Percentiles rank a stretch among this genome's conserved stretches.
Conservation (phyloP, 352 stramenopile genomes). For the Pythium phragmiticola region DNA sequence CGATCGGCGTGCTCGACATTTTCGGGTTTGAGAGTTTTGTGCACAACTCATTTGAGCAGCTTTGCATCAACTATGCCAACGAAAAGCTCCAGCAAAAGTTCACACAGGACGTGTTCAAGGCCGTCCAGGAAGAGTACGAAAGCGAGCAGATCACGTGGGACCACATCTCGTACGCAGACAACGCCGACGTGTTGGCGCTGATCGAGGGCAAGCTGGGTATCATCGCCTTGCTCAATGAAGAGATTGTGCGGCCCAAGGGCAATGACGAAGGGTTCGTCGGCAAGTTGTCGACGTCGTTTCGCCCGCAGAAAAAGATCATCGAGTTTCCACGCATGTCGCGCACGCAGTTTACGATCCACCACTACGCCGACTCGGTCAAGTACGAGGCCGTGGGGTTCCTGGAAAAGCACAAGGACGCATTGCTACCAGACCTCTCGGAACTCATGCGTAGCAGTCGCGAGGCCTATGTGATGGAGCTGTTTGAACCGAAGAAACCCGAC, state of each 20-base stretch:
- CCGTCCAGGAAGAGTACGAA: conserved; percentile 88
- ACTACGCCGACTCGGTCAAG: conserved; percentile 93
- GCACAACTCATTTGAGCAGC: conserved; percentile 93
- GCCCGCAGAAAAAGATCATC: conserved; percentile 78
- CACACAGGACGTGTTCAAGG: conserved; percentile 89
- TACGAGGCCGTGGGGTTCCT: conserved; percentile 93
- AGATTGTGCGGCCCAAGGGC: conserved; percentile 84
- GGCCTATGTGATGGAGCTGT: too few species aligned
- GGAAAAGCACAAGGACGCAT: conserved; percentile 94
- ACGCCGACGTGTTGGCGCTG: conserved; percentile 84
- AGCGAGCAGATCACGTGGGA: conserved; percentile 91
- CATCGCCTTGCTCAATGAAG: conserved; percentile 89
- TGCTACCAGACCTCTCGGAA: conserved; percentile 92
- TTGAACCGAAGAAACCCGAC: conserved; percentile 43
- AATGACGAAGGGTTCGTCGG: conserved; percentile 81
- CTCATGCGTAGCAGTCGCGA: conserved; percentile 44
- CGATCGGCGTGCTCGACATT: conserved; percentile 95
- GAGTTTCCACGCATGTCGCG: conserved; percentile 75
- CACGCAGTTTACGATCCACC: conserved; percentile 91
- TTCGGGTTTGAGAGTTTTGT: conserved; percentile 95
- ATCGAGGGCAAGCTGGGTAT: conserved; percentile 88
- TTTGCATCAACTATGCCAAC: conserved; percentile 93
- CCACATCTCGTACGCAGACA: conserved; percentile 92
- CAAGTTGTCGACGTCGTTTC: conserved; percentile 64
- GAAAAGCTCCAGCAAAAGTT: conserved; percentile 93